A percentile compares a stretch with the other conserved stretches of the same genome.
phyloP scores from a whole-genome alignment of 257 asterid genomes.

The Scutellaria barbata region DNA sequence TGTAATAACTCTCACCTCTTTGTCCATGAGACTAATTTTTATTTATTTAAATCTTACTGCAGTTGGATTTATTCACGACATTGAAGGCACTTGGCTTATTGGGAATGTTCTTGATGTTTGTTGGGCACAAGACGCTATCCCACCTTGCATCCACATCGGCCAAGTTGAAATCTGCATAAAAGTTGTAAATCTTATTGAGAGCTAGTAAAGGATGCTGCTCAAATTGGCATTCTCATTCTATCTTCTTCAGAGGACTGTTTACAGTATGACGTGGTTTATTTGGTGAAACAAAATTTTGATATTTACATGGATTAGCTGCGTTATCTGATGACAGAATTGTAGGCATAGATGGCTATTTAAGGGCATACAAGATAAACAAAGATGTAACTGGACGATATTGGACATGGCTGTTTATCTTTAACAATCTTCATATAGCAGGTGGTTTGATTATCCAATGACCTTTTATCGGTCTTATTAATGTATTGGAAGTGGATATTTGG shows the following conservation, averaged over 20 bases:
- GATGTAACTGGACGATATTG: conserved; percentile 7
- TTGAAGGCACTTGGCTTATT: conserved; percentile 82
- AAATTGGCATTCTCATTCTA: conserved; percentile 32
- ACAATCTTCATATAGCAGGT: background rate
- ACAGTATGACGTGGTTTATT: conserved; percentile 36
- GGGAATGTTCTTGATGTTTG: conserved; percentile 84
- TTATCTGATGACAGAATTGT: conserved; percentile 32
- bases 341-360: conserved; percentile 33
- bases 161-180: conserved; percentile 83
- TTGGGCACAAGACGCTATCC: conserved; percentile 90
- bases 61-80: conserved; percentile 94
- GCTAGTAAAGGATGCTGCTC: conserved; percentile 32
- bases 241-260: conserved; percentile 37
- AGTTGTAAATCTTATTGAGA: background rate
- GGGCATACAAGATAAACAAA: conserved; percentile 18
- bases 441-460: background rate
- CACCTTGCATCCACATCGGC: conserved; percentile 82
- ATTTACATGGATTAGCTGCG: conserved; percentile 37
- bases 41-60: conserved; percentile 40
- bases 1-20: background rate
- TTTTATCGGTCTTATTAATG: background rate
- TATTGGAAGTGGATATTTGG: too few relatives aligned
- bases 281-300: conserved; percentile 33
- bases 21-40: conserved; percentile 19
- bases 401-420: background rate